phyloP scores from a whole-genome alignment of 148 eudicot species.

The Tetragonia tetragonoides region DNA sequence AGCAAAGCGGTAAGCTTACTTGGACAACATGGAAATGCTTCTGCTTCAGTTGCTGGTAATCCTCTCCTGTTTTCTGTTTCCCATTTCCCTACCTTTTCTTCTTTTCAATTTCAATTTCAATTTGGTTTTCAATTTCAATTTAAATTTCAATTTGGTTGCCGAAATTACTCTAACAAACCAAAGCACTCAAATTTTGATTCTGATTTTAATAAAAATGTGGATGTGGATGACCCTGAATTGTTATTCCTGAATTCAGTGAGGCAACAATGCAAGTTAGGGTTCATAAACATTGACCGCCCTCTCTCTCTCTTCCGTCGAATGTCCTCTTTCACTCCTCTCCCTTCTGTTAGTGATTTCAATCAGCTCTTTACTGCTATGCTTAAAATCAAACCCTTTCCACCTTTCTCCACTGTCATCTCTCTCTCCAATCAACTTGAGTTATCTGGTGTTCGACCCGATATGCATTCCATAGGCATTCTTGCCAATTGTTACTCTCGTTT shows the following conservation, averaged over 20 bases:
- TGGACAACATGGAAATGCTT: no score
- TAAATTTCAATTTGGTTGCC: no score
- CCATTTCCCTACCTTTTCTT: no score
- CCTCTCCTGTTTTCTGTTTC: no score
- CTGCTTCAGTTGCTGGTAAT: no score
- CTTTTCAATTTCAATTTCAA: no score
- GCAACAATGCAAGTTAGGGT: neutral
- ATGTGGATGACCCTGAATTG: neutral
- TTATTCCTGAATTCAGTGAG: neutral
- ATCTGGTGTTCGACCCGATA: neutral
- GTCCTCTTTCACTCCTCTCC: neutral
- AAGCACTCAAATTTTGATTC: no score
- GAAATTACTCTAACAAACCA: no score
- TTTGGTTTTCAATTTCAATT: no score
- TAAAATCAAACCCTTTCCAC: slow-evolving; percentile 10
- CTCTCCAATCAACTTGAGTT: neutral
- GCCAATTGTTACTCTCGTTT: slow-evolving; percentile 10
- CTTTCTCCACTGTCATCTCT: slow-evolving; percentile 1
- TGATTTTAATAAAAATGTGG: no score
- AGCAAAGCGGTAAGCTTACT: no score
- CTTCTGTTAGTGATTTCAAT: slow-evolving; percentile 5
- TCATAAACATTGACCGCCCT: neutral
- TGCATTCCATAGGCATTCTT: neutral
- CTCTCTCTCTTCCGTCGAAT: neutral
- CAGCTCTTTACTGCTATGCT: slow-evolving; percentile 2